phyloP scores from a whole-genome alignment of 306 rosid species.

The Malus asiatica region DNA sequence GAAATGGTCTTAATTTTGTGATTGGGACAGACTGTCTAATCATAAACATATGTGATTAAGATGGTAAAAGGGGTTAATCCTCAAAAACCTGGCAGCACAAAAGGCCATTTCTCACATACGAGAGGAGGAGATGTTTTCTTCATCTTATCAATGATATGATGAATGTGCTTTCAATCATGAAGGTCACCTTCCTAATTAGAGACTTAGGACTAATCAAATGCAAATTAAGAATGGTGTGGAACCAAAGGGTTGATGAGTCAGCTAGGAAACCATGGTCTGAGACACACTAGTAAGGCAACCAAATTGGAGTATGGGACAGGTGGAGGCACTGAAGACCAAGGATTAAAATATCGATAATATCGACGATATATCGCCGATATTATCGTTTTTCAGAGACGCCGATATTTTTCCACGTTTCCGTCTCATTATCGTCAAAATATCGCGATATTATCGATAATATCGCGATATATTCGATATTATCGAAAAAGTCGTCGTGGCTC shows the following conservation, averaged over 20 bases:
- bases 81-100: background rate
- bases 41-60: background rate
- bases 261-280: conserved; percentile 15
- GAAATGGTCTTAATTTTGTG: background rate
- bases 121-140: background rate
- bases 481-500: too few relatives aligned
- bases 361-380: too few relatives aligned
- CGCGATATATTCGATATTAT: too few relatives aligned
- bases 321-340: conserved; percentile 19
- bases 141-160: too few relatives aligned
- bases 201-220: background rate
- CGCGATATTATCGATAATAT: too few relatives aligned
- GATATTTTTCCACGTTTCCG: too few relatives aligned
- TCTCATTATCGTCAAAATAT: too few relatives aligned
- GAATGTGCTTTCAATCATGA: background rate
- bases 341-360: too few relatives aligned
- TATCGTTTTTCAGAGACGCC: too few relatives aligned
- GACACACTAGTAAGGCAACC: conserved; percentile 74
- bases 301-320: conserved; percentile 36
- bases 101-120: background rate
- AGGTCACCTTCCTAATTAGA: background rate
- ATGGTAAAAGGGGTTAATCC: background rate
- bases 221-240: background rate
- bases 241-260: conserved; percentile 15
- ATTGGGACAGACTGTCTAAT: conserved; percentile 16